Percentiles rank a stretch among this genome's conserved stretches.
Conservation (phyloP, 306 rosid species). For the Vigna radiata region DNA sequence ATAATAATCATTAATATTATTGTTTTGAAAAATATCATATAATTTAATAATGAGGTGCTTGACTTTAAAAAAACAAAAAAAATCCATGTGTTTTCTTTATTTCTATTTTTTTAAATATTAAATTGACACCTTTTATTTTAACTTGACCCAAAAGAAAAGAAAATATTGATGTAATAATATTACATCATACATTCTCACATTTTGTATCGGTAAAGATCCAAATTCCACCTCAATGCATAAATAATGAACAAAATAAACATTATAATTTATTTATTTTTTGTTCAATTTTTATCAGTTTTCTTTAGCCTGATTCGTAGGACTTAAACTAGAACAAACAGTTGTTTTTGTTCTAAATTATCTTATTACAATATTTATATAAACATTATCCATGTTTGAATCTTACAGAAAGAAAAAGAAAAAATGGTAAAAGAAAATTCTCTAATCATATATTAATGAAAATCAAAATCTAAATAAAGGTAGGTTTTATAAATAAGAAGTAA, state of each 20-base stretch:
- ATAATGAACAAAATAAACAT: background rate
- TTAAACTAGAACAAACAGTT: background rate
- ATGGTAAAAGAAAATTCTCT: too few species aligned
- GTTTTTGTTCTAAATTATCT: too few species aligned
- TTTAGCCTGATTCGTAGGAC: background rate
- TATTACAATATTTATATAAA: too few species aligned
- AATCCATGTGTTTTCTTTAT: too few species aligned
- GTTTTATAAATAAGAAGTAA: background rate
- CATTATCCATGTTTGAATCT: too few species aligned
- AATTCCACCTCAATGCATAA: too few species aligned
- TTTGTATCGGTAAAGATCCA: background rate
- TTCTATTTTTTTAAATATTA: background rate
- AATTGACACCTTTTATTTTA: slow-evolving; percentile 22
- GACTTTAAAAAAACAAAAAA: background rate
- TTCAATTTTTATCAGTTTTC: background rate
- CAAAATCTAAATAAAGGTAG: too few species aligned
- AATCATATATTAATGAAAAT: too few species aligned
- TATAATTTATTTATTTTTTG: background rate
- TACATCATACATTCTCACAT: background rate
- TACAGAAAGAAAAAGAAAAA: too few species aligned
- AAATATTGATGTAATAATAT: background rate
- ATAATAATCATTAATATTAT: background rate
- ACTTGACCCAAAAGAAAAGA: slow-evolving; percentile 17
- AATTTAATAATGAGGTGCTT: slow-evolving; percentile 7
- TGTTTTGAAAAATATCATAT: background rate